Evolutionary conservation across 306 rosid genomes (phyloP), one percentile per base, ranked within the genome.

Genomic region (Albizia julibrissin): DNA sequence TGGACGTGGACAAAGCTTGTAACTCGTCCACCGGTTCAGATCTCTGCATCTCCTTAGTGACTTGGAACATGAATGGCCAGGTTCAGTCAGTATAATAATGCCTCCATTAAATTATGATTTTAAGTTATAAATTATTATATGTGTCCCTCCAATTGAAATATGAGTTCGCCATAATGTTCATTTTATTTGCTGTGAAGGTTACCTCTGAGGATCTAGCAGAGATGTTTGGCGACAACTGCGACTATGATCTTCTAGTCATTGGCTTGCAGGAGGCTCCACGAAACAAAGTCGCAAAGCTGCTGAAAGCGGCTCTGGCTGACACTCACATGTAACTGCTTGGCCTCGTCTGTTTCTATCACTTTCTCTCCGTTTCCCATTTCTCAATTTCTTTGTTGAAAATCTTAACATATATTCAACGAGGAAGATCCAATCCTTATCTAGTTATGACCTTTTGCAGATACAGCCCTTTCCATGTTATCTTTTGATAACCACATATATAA

Each of bases 1-100:
- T 90, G 29, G 83, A 73, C 12, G 88, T 43, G n/a, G 86, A 82
- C 31, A 72, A 87, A 39, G 61, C 21, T 42, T 83, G 90, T 66
- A 87, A 80, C 80, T 85, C 68, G 68, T 80, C 93, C 14, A 71
- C 72, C 26, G n/a, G 47, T 73, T 87, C 92, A 8, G 89, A 89
- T 82, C 83, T 92, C 14, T 86, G 92, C 83, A 75, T 94, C 50
- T 86, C 89, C 78, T 74, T 88, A 7, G 86, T 89, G 0, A 92
- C 98, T 69, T 94, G 98, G 97, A 94, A 94, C 78, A 94, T 94
- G 97, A 94, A 93, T 34, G 91, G 93, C 31, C 86, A 84, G 92
- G 91, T 90, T 8, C 75, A 42, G 18, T 6, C 49, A 26, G 6
- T 6, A 9, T 43, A 10, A 40, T 26, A 11, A 49, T 5, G 34